Conservation (phyloP, 2,329 filamentous ascomycete genomes). For the Fusarium dlaminii region DNA sequence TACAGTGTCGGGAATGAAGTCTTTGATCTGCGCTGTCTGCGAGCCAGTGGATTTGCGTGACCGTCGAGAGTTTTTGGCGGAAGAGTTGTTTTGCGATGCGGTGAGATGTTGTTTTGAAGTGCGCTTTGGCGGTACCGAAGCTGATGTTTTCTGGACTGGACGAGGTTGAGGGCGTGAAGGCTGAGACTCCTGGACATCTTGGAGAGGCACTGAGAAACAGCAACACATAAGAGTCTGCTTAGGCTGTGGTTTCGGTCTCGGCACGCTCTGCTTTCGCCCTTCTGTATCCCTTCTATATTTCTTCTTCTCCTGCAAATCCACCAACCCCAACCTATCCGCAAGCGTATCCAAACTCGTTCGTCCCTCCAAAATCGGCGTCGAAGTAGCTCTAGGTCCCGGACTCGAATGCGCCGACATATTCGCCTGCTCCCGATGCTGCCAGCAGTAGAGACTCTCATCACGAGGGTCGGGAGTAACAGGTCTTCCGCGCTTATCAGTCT, state of each 20-base stretch:
- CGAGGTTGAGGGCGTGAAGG: constrained; percentile 57
- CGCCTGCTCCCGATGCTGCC: constrained; percentile 94
- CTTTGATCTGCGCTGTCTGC: constrained; percentile 45
- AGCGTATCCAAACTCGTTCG: constrained; percentile 88
- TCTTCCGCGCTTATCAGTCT: constrained; percentile 31
- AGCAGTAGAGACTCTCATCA: constrained; percentile 80
- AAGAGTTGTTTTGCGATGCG: constrained; percentile 38
- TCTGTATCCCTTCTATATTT: constrained; percentile 39
- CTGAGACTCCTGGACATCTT: constrained; percentile 52
- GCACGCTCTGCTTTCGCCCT: constrained; percentile 25
- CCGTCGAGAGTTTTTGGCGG: constrained; percentile 43
- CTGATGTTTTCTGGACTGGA: constrained; percentile 53
- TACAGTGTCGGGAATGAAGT: constrained; percentile 73
- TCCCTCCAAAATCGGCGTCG: constrained; percentile 67
- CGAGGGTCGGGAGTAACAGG: constrained; percentile 56
- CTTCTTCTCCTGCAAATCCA: constrained; percentile 67
- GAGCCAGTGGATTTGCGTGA: constrained; percentile 47
- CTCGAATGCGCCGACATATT: constrained; percentile 56
- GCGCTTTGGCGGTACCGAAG: constrained; percentile 28
- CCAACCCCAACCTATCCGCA: constrained; percentile 78
- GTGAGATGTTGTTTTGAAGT: constrained; percentile 28
- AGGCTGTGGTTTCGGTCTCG: constrained; percentile 30
- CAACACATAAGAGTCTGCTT: constrained; percentile 53
- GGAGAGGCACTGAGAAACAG: constrained; percentile 62
- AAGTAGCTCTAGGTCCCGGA: constrained; percentile 53